Base-by-base conservation (phyloP, 768 basidiomycete species). In the Podaxis sp. region DNA sequence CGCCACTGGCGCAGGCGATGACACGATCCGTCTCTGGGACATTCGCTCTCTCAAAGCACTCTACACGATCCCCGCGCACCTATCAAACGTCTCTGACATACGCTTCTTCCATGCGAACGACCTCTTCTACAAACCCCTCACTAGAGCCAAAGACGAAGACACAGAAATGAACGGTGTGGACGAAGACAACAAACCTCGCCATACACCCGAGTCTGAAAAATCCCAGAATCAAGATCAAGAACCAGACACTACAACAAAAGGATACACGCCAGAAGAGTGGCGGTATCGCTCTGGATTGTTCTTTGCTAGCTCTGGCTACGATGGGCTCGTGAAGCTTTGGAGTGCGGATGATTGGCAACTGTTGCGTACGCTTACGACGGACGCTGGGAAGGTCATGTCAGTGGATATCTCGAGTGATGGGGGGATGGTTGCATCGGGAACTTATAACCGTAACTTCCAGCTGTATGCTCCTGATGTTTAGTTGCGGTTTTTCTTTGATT, bases 1-100 rank as follows among this genome's bases (percentile, higher is more conserved):
- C 52, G 97, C 95, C 32, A 97, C 97, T 0, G 97, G 96, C 38
- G 89, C 95, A 3, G 94, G 92, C 48, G 97, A 99, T 73, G 97
- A 98, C 70, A 97, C 97, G 0, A 90, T 99, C 68, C 90, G 95
- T 51, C 93, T 98, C 79, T 99, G 97, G 97, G 97, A 99, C 75
- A 87, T 98, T 78, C 89, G 97, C 40, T 90, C 91, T 14, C 81
- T 97, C 35, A 93, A 89, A 66, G 87, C 93, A n/a, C 76, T 95
- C 10, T 94, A 97, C 73, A 98, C 93, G 44, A 97, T 98, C 65
- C 95, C 96, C 1, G 97, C 95, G 0, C 97, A 99, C 77, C 82
- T 89, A 37, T 95, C 91, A 57, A 96, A 95, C 70, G 90, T 98
- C 55, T 90, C 95, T 14, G 97, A 99, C 68, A 82, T 99, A 47